Percentiles rank a stretch among this genome's conserved stretches.
Evolutionary conservation across 179 eudicot genomes (phyloP).

Genomic region (Camellia oleifera): DNA sequence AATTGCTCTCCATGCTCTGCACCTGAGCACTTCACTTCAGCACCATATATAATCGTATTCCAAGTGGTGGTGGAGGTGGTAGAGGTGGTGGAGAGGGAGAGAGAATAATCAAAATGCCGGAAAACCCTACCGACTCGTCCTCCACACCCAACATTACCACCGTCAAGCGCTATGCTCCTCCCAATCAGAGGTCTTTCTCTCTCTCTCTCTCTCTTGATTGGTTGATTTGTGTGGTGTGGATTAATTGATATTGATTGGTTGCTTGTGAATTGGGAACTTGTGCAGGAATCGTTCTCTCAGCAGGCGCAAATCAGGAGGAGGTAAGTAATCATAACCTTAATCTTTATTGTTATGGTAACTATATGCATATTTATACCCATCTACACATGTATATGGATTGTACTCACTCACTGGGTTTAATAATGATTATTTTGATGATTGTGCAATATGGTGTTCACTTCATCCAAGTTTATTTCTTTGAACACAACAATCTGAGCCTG

Average conservation of each 20-base stretch:
- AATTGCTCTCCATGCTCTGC: not conserved
- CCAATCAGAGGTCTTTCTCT: constrained; percentile 34
- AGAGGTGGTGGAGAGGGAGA: constrained; percentile 8
- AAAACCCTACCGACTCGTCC: constrained; percentile 37
- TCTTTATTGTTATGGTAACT: not conserved
- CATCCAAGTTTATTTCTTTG: not conserved
- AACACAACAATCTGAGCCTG: not conserved
- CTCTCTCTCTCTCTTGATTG: not conserved
- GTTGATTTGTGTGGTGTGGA: not conserved
- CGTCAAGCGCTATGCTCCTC: constrained; percentile 45
- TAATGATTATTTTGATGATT: not conserved
- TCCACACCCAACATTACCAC: constrained; percentile 29
- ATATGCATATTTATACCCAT: not conserved
- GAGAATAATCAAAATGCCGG: constrained; percentile 16
- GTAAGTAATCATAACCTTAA: constrained; percentile 13
- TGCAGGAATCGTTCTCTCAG: constrained; percentile 40
- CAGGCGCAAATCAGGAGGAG: constrained; percentile 50
- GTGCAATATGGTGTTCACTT: not conserved
- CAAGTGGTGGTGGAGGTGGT: constrained; percentile 1
- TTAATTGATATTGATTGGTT: not conserved
- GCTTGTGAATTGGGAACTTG: not conserved
- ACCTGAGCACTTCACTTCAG: not conserved
- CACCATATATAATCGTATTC: not conserved
- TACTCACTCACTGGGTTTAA: not conserved
- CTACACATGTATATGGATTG: not conserved